Evolutionary conservation across 768 basidiomycete species (phyloP).

Genomic region (Tricholomella constricta): DNA sequence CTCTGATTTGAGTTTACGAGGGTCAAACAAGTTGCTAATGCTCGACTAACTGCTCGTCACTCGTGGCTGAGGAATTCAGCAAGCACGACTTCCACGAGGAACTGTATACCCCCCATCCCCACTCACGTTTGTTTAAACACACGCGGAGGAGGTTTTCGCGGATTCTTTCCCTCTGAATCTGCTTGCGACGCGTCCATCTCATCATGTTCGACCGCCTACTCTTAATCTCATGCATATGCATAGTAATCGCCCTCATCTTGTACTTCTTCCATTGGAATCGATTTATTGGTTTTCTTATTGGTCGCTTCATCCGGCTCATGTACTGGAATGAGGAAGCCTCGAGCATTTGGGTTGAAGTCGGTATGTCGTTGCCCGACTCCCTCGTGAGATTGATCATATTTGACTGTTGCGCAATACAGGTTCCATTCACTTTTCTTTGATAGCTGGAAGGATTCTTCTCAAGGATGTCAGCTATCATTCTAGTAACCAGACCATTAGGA

Average conservation of each 20-base stretch:
- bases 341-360: constrained; percentile 86
- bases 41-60: not conserved
- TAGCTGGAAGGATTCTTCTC: constrained; percentile 85
- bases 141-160: too few relatives aligned
- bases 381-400: not conserved
- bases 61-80: not conserved
- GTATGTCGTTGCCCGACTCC: constrained; percentile 36
- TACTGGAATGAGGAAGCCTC: constrained; percentile 79
- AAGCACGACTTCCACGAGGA: not conserved
- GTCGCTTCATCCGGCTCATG: constrained; percentile 63
- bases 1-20: too few relatives aligned
- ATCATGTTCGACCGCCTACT: constrained; percentile 61
- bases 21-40: too few relatives aligned
- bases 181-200: not conserved
- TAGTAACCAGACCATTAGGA: constrained; percentile 84
- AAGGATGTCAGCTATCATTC: constrained; percentile 91
- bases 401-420: constrained; percentile 43
- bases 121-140: not conserved
- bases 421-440: constrained; percentile 87
- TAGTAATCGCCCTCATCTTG: constrained; percentile 56
- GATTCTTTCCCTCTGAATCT: too few relatives aligned
- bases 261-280: constrained; percentile 95
- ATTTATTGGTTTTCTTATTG: constrained; percentile 69
- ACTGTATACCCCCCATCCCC: not conserved
- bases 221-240: constrained; percentile 63